Percentiles rank a stretch among this genome's conserved stretches.
Conservation (phyloP, 129 eudicot genomes). For the Chrysanthemum lavandulifolium region DNA sequence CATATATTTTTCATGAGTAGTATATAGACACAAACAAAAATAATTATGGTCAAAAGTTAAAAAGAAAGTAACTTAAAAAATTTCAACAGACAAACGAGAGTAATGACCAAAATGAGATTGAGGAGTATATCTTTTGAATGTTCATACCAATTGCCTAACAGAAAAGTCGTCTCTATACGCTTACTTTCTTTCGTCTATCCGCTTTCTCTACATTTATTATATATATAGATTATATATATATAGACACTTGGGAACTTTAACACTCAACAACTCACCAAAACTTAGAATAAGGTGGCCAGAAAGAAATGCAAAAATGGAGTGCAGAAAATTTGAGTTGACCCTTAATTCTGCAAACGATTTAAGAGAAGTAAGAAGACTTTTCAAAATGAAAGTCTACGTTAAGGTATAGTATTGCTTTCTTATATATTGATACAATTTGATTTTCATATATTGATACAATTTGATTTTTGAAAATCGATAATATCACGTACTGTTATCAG, state of each 20-base stretch:
- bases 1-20: too few species aligned
- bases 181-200: not conserved
- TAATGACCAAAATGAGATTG: too few species aligned
- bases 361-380: constrained; percentile 13
- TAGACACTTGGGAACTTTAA: not conserved
- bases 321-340: constrained; percentile 3
- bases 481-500: not conserved
- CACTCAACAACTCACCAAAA: not conserved
- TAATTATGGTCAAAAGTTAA: too few species aligned
- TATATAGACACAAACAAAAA: too few species aligned
- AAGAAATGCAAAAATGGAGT: not conserved
- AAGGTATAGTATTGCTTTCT: not conserved
- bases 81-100: too few species aligned
- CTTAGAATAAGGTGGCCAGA: not conserved
- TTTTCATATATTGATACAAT: too few species aligned
- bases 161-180: too few species aligned
- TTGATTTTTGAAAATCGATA: not conserved
- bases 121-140: too few species aligned
- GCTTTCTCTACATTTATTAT: not conserved
- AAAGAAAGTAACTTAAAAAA: too few species aligned
- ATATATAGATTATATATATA: not conserved
- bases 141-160: too few species aligned
- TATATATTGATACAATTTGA: not conserved
- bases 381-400: constrained; percentile 6
- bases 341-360: constrained; percentile 2